Evolutionary conservation across 2,329 filamentous ascomycete genomes (phyloP).

Genomic region (Trichoderma pleuroti): DNA sequence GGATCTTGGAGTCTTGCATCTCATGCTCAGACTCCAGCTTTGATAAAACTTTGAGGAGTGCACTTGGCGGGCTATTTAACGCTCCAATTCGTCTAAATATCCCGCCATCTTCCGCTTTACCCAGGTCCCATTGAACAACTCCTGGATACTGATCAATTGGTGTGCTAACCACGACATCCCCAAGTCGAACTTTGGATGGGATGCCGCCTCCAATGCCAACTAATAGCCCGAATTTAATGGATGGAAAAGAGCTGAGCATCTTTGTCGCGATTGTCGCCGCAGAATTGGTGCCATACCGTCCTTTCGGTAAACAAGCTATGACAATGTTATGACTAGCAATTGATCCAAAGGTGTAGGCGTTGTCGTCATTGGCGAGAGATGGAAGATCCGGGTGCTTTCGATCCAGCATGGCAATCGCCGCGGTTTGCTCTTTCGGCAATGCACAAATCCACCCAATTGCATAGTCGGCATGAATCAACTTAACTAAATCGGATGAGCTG

Average conservation of each 20-base stretch:
- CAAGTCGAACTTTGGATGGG: not conserved
- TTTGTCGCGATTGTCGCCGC: not conserved
- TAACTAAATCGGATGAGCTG: rapidly evolving
- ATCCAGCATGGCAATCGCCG: not conserved
- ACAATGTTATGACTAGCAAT: not conserved
- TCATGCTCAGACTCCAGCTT: not conserved
- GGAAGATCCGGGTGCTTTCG: not conserved
- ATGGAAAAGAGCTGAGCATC: not conserved
- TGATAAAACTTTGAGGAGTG: not conserved
- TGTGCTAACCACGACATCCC: not conserved
- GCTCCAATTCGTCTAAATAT: not conserved
- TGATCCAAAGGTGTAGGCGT: not conserved
- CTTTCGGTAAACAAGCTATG: not conserved
- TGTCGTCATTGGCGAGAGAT: not conserved
- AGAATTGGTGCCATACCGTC: not conserved
- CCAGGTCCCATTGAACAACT: not conserved
- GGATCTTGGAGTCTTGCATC: not conserved
- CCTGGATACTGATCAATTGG: not conserved
- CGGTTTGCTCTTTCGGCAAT: not conserved
- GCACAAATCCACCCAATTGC: not conserved
- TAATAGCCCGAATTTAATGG: not conserved
- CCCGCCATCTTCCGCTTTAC: not conserved
- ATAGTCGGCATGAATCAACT: constrained; percentile 17
- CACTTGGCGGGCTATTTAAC: not conserved
- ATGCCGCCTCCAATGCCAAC: not conserved